Base-by-base conservation (phyloP, 78 protist genomes). In the Dictyostelium firmibasis region DNA sequence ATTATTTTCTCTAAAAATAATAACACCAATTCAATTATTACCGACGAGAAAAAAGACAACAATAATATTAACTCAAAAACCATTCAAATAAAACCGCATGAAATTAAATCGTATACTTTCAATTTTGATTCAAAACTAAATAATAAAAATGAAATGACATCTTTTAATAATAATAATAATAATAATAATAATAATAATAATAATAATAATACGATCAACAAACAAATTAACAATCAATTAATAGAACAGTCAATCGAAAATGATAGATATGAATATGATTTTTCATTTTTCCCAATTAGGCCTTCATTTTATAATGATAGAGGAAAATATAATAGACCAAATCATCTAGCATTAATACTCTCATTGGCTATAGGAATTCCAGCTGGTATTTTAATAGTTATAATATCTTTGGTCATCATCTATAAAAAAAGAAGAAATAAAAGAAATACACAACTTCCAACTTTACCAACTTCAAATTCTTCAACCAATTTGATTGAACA, bases 241-340 rank as follows among this genome's bases (percentile, higher is more conserved):
- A 5, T 57, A 1, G 67, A 57, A 20, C 13, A 72, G 33, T 33
- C 43, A 72, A 33, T 72, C 35, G 60, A 82, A 38, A 27, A 38
- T 25, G 8, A 60, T 23, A 29, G 86, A 57, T 82, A 57, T 82
- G n/a, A 23, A 25, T 82, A 82, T 82, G 86, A 82, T 35, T 82
- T 82, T 82, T 82, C 86, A 35, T 9, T 33, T 14, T 82, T 33
- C 38, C 60, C 50, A 35, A 57, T 82, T 8, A 23, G 3, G 3
- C 29, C 16, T 10, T 4, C 60, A 57, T 82, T 33, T 60, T 57
- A 82, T 57, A 23, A 33, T 23, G 86, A 82, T 35, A 35, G n/a
- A 20, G 86, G 86, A 8, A 16, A 6, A 57, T 57, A 57, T 57
- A 13, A 67, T 67, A 13, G 33, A 67, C 75, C 75, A 7, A 67